Evolutionary conservation across 345 rosid genomes (phyloP).

Genomic region (Cardamine resedifolia): DNA sequence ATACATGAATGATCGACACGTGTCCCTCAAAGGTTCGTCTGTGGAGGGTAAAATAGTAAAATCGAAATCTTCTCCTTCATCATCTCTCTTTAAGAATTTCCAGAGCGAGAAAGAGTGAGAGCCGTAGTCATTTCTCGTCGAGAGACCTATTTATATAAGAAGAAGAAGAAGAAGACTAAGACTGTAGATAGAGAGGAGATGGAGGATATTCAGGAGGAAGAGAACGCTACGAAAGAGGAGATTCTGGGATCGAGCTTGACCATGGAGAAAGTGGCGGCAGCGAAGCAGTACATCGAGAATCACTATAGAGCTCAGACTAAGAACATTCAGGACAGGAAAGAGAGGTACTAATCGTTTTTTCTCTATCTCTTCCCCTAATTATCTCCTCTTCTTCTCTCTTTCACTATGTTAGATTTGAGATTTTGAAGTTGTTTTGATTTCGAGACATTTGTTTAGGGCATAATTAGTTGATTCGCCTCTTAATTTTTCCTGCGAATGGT

Average conservation of each 20-base stretch:
- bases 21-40: neutral
- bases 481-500: neutral
- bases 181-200: constrained; percentile 30
- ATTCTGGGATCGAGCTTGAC: constrained; percentile 86
- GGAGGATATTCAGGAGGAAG: constrained; percentile 59
- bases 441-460: constrained; percentile 28
- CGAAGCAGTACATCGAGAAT: constrained; percentile 96
- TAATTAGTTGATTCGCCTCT: constrained; percentile 24
- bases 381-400: neutral
- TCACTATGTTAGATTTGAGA: constrained; percentile 22
- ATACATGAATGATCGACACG: constrained; percentile 2
- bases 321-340: constrained; percentile 86
- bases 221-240: constrained; percentile 50
- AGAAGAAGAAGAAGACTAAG: constrained; percentile 24
- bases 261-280: constrained; percentile 98
- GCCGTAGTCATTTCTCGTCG: constrained; percentile 22
- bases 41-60: constrained; percentile 19
- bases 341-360: constrained; percentile 50
- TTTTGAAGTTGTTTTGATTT: constrained; percentile 25
- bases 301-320: constrained; percentile 92
- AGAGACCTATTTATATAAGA: neutral
- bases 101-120: constrained; percentile 39
- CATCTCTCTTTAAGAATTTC: constrained; percentile 20
- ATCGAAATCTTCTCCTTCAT: neutral
- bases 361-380: neutral